Evolutionary conservation across 371 early-diverging fungal species (phyloP), one percentile per base, ranked within the genome.

Genomic region (Lichtheimia hyalospora): DNA sequence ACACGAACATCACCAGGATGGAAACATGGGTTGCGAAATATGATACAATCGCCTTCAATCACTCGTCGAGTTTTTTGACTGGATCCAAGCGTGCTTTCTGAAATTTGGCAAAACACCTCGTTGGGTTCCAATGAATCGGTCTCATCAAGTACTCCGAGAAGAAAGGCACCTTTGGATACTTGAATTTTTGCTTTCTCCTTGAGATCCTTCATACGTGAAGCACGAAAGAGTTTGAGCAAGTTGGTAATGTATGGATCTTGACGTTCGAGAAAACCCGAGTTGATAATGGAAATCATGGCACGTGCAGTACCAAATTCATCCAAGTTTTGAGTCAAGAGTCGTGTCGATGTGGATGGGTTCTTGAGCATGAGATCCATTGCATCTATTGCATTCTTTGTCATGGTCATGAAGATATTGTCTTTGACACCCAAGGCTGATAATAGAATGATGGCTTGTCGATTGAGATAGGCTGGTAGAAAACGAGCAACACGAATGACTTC

Each of bases 1-100:
- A 86, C 74, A 34, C 89, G 79, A 0, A 93, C 64, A 69, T 96
- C 94, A 13, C 96, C 93, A 0, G 96, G 94, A 64, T 94, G 94
- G 57, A 93, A 79, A 34, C 86, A 84, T 0, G 94, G 96, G 27
- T 88, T 87, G 10, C 93, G 82, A 5, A 80, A 80, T 0, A 92
- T 75, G 7, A 88, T 69, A 15, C 79, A 77, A 3, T 70, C 66
- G 23, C 87, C 82, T 5, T 66, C 67, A 14, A 85, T 71, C 0
- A 84, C 62, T 3, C 52, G 25, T 21, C 66, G 71, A 24, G 74
- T 57, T 40, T 44, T 28, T 23, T 62, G 18, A 58, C 49, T 24
- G 5, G 56, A 15, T 59, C 49, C 7, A 61, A 43, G 0, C 59
- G 44, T 25, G 63, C 20, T 27, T 18, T 76, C 73, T 2, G 75